phyloP scores from a whole-genome alignment of 1,139 yeast species.

The Hemisphaericaspora lyxosophila region DNA sequence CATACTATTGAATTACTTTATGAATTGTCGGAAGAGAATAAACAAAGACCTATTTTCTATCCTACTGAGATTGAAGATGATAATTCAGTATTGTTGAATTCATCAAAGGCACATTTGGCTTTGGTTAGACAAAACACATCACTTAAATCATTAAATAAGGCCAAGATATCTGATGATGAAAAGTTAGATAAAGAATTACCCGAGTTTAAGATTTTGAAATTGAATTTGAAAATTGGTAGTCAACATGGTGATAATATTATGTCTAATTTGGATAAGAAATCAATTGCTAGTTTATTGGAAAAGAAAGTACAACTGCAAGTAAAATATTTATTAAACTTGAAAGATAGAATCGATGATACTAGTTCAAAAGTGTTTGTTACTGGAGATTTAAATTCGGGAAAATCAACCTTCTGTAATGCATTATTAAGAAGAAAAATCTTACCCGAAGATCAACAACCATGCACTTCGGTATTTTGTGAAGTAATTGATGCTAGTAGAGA shows the following conservation, averaged over 20 bases:
- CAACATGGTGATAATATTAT: conserved; percentile 43
- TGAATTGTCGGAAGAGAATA: conserved; percentile 57
- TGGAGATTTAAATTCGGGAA: conserved; percentile 96
- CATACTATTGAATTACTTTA: conserved; percentile 53
- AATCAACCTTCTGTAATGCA: conserved; percentile 94
- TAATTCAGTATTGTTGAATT: conserved; percentile 39
- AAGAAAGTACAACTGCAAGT: conserved; percentile 61
- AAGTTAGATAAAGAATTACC: conserved; percentile 25
- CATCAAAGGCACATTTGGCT: conserved; percentile 50
- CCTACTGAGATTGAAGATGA: conserved; percentile 49
- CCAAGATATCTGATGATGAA: conserved; percentile 20
- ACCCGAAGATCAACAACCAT: conserved; percentile 98
- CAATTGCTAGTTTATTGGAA: conserved; percentile 65
- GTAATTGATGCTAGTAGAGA: conserved; percentile 76
- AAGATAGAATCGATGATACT: conserved; percentile 86
- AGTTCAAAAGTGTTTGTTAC: conserved; percentile 93
- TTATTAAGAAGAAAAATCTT: conserved; percentile 71
- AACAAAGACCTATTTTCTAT: conserved; percentile 61
- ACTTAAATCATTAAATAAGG: conserved; percentile 30
- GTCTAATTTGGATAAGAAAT: conserved; percentile 57
- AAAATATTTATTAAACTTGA: conserved; percentile 69
- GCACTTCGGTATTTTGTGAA: conserved; percentile 95
- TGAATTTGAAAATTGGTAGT: conserved; percentile 61
- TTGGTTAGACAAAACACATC: conserved; percentile 46
- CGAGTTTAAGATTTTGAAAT: conserved; percentile 59